Base-by-base conservation (phyloP, 2,329 filamentous ascomycete genomes). In the Escovopsis sp. region DNA sequence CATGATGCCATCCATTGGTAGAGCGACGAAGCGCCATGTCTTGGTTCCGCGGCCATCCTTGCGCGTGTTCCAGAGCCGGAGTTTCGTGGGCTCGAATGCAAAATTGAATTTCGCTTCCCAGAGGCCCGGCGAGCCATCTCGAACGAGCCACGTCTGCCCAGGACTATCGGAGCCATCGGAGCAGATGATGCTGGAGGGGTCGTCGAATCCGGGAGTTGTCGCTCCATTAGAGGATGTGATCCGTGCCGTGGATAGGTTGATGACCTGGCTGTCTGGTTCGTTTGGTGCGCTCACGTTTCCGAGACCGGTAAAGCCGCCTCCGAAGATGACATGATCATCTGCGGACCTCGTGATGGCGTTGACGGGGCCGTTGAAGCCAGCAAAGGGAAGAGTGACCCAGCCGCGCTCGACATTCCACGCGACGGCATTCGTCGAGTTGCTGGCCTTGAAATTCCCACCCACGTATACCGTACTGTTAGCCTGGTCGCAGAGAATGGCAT, bases 291-390 rank as follows among this genome's bases (percentile, higher is more conserved):
- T 84, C 3, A 80, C 74, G 58, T 95, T 95, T 47, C 86, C 86
- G 8, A 96, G 65, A 7, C 86, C 86, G 45, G 85, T 87, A 57
- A 98, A 98, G 43, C 75, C 76, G 40, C 91, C 91, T 38, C 86
- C 93, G 57, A 95, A 98, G 43, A 96, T 75, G 49, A 98, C 84
- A 56, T 93, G 83, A 8, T 84, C 85, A 52, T 85, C 82, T 2
- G 80, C 70, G 18, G 80, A 76, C 63, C 85, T 87, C 40, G 78
- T 72, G 51, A 98, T 96, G 33, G 88, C 83, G 48, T 77, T 76
- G 41, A 98, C 87, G 2, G 85, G 85, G 26, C 88, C 88, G 62
- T 96, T 96, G 64, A 98, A 94, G 19, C 93, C 93, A 35, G 80
- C 78, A 65, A 98, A 98, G 3, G 89, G 82, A 44, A 98, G 65